Evolutionary conservation across 2,329 filamentous ascomycete genomes (phyloP), one percentile per base, ranked within the genome.

Genomic region (Aphanoascus verrucosus): DNA sequence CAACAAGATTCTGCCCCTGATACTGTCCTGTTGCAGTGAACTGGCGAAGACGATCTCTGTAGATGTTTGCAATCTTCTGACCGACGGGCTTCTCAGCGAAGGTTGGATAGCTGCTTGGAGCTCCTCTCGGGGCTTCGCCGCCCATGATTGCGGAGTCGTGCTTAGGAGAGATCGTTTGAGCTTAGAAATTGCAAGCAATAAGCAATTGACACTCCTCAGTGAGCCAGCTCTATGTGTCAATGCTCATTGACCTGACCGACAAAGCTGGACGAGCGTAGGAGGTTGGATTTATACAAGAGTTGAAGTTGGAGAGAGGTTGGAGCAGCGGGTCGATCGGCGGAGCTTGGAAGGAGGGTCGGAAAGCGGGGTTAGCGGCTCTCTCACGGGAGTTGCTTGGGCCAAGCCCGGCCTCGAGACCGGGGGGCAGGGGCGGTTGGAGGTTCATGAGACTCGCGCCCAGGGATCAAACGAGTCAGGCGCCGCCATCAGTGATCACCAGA

Each of bases 1-100:
- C 80, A 55, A 83, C 74, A 45, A 94, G 76, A 63, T 89, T 89
- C 61, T 86, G 77, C 55, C 79, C 78, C 57, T 84, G 77, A 72
- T 89, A 94, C 70, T 94, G 87, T 48, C 89, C 89, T 46, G 74
- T 75, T 56, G 80, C 80, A 56, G 87, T 89, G 71, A 96, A 95
- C 63, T 86, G 84, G 57, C 79, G 76, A 65, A 97, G 83, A 52
- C 91, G 84, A 62, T 88, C 83, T 64, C 83, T 85, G 73, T 95
- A 94, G 69, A 96, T 88, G 66, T 80, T 81, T 61, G 83, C 78
- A 68, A 95, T 96, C 67, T 85, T 82, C 71, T 93, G 86, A 59
- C 88, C 88, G 56, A 81, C 77, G 17, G 79, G 79, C 54, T 71
- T 68, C 53, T 71, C 63, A 35, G 74, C 72, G 47, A 77, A 68